Evolutionary conservation across 78 protist genomes (phyloP).

Genomic region (Isochrysis galbana): DNA sequence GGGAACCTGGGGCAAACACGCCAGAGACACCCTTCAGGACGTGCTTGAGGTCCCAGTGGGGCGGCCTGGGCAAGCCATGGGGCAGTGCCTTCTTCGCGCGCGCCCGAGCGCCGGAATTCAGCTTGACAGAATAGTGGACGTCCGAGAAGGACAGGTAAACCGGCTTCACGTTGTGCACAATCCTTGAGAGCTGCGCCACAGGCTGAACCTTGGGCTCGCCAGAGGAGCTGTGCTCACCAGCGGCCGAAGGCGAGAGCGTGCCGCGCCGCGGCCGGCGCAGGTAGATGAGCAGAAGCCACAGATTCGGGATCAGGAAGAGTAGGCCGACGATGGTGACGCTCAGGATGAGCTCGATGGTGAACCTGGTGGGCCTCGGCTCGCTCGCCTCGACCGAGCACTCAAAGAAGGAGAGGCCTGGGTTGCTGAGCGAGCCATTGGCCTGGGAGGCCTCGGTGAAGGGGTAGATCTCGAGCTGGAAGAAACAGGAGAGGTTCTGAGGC

Average conservation of each 20-base stretch:
- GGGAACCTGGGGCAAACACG: background rate
- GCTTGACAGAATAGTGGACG: background rate
- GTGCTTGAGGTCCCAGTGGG: background rate
- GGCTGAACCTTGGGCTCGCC: background rate
- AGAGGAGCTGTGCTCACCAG: background rate
- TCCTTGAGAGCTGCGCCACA: too few relatives aligned
- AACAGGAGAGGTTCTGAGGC: background rate
- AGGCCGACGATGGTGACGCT: background rate
- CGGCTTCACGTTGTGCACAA: too few relatives aligned
- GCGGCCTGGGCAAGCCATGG: background rate
- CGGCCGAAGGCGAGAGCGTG: background rate
- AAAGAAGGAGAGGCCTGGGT: background rate
- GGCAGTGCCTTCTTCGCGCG: background rate
- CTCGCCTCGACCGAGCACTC: background rate
- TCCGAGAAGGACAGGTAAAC: background rate
- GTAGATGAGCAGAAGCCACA: background rate
- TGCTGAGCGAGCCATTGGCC: too few relatives aligned
- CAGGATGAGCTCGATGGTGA: background rate
- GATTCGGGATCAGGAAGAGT: background rate
- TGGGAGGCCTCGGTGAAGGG: background rate
- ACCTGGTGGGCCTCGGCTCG: background rate
- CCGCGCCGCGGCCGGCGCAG: background rate
- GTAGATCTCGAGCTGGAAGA: background rate
- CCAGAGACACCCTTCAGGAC: background rate
- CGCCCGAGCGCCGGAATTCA: background rate